These are phyloP conservation scores for Wilcoxina mikolae DNA, from an alignment of 495 filamentous ascomycete species.

Conservation along the genomic window DNA sequence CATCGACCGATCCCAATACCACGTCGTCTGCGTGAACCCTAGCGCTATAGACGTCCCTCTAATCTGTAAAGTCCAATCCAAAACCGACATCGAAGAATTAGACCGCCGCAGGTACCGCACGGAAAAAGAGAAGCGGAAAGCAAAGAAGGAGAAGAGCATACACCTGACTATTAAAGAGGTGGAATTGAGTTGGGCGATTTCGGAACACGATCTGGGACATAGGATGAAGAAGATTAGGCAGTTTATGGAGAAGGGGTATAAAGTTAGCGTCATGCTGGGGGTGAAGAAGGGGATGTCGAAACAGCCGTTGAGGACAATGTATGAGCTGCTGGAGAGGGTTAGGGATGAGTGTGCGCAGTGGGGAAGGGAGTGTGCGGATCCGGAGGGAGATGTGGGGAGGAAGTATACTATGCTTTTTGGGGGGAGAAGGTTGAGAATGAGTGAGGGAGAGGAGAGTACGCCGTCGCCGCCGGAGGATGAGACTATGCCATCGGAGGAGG, in stretches of 20 bases:
- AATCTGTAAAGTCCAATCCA: conserved; percentile 44
- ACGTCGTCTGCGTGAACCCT: conserved; percentile 35
- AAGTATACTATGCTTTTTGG: conserved; percentile 18
- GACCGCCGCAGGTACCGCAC: conserved; percentile 20
- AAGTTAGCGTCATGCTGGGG: conserved; percentile 42
- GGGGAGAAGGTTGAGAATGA: conserved; percentile 4
- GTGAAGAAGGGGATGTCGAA: conserved; percentile 80
- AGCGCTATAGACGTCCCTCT: conserved; percentile 30
- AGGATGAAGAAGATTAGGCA: conserved; percentile 38
- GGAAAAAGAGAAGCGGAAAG: conserved; percentile 16
- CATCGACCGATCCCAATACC: conserved; percentile 34
- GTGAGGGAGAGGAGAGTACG: neutral
- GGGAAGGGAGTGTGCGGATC: conserved; percentile 16
- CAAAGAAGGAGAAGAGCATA: conserved; percentile 12
- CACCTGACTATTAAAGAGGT: conserved; percentile 38
- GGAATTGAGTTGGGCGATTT: conserved; percentile 57
- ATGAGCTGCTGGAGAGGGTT: conserved; percentile 23
- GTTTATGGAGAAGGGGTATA: conserved; percentile 42
- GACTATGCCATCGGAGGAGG: neutral
- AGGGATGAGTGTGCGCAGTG: neutral
- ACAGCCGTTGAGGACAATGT: conserved; percentile 72
- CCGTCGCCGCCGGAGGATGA: neutral
- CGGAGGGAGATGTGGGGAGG: conserved; percentile 15
- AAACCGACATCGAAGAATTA: conserved; percentile 32
- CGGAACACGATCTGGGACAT: conserved; percentile 41